Base-by-base conservation (phyloP, 148 eudicot species). In the Heliamphora exappendiculata region DNA sequence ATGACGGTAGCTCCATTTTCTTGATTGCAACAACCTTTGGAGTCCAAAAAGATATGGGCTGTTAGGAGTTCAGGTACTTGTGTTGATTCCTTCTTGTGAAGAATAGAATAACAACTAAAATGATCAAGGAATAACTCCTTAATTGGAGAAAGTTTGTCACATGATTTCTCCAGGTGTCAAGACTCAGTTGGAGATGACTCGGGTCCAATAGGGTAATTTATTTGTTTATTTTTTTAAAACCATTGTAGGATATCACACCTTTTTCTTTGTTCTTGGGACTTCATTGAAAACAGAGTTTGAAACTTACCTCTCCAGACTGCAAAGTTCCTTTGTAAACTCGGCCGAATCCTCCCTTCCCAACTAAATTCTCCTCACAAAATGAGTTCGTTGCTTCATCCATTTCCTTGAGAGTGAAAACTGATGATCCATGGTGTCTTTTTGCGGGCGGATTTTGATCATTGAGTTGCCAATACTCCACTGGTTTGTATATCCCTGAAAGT, bases 301-400 rank as follows among this genome's bases (percentile, higher is more conserved):
- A 81, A 67, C 75, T 36, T 85, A 91, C 98, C 98, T 92, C 91
- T 79, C 98, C 91, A 45, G 96, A 88, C 68, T 80, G 84, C 66
- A 94, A 86, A 80, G 82, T 85, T 58, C 96, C 98, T 82, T 91
- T 95, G 81, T 95, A 93, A 77, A 95, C 99, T 20, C 88, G 80
- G 62, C 97, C 98, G 73, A 95, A 95, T 55, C 98, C 99, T 67
- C 99, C 98, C 81, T 93, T 92, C 29, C 97, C 99, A 1, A 95
- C 87, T 45, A 93, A 75, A 75, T 92, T 91, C 36, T 87, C 96
- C 13, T 95, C 96, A 41, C 88, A 88, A 60, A 93, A 95, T 57
- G 85, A 86, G 73, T 83, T 79, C 51, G 99, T 91, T 59, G 96
- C 96, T 79, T 87, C 91, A 68, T 95, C 96, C 99, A 93, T 95